These are phyloP conservation scores for Populus ilicifolia DNA, from an alignment of 345 rosid genomes.

Conservation along the genomic window DNA sequence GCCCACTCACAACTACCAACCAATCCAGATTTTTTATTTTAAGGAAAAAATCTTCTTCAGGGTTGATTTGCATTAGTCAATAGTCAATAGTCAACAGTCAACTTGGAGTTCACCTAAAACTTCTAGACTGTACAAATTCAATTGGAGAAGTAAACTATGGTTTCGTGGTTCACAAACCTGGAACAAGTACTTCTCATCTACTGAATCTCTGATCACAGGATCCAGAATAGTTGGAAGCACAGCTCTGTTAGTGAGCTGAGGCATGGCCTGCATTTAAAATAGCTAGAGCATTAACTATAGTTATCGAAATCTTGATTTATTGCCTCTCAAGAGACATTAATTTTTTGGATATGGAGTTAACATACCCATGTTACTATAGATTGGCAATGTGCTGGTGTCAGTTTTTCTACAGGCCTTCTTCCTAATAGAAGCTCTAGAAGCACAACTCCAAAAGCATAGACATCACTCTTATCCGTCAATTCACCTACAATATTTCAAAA, in stretches of 20 bases:
- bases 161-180: slow-evolving; percentile 56
- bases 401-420: slow-evolving; percentile 81
- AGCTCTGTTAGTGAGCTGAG: slow-evolving; percentile 87
- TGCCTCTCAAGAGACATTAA: background rate
- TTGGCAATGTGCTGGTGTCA: slow-evolving; percentile 82
- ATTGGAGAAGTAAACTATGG: background rate
- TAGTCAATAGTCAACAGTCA: background rate
- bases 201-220: slow-evolving; percentile 65
- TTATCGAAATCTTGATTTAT: background rate
- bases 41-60: too few relatives aligned
- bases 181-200: slow-evolving; percentile 82
- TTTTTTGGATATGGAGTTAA: background rate
- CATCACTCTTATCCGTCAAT: slow-evolving; percentile 93
- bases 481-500: slow-evolving; percentile 41
- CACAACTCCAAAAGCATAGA: slow-evolving; percentile 93
- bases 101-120: background rate
- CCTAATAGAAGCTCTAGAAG: slow-evolving; percentile 88
- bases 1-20: background rate
- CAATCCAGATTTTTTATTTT: background rate
- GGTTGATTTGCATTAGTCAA: background rate
- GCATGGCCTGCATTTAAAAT: slow-evolving; percentile 76
- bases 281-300: slow-evolving; percentile 5
- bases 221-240: slow-evolving; percentile 81
- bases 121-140: background rate
- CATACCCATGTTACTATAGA: slow-evolving; percentile 93